A percentile compares a stretch with the other conserved stretches of the same genome.
phyloP scores from a whole-genome alignment of 2,329 filamentous ascomycete genomes.

The Ophiocordyceps robertsii region DNA sequence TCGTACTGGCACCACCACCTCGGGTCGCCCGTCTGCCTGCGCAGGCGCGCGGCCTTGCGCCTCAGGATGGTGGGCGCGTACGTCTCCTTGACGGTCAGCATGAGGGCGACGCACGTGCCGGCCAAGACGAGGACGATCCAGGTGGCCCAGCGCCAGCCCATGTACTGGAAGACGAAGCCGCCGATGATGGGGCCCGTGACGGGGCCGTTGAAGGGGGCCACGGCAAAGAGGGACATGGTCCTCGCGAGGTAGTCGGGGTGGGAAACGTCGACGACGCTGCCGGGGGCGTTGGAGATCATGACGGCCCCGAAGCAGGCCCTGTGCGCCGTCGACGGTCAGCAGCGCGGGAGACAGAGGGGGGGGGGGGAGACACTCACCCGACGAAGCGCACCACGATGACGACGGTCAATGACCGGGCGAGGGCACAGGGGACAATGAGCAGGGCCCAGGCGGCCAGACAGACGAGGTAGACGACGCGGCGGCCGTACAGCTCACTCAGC shows the following conservation, averaged over 20 bases:
- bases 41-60: constrained; percentile 46
- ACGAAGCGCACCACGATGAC: constrained; percentile 66
- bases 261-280: constrained; percentile 74
- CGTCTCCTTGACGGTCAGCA: constrained; percentile 55
- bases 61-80: constrained; percentile 62
- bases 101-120: constrained; percentile 44
- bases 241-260: constrained; percentile 69
- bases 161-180: constrained; percentile 55
- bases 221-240: constrained; percentile 53
- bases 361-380: constrained; percentile 32
- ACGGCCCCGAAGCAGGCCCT: constrained; percentile 48
- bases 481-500: constrained; percentile 56
- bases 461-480: constrained; percentile 54
- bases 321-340: neutral
- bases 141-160: constrained; percentile 82
- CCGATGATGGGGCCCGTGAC: constrained; percentile 40
- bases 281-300: constrained; percentile 73
- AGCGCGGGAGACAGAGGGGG: neutral
- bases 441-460: constrained; percentile 52
- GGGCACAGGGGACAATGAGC: constrained; percentile 57
- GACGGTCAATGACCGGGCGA: constrained; percentile 52
- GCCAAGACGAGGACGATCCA: constrained; percentile 68
- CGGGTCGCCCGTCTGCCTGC: constrained; percentile 56
- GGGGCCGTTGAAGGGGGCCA: constrained; percentile 74
- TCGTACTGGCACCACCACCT: constrained; percentile 76